These are phyloP conservation scores for Pisolithus orientalis DNA, from an alignment of 768 basidiomycete genomes.

Conservation along the genomic window DNA sequence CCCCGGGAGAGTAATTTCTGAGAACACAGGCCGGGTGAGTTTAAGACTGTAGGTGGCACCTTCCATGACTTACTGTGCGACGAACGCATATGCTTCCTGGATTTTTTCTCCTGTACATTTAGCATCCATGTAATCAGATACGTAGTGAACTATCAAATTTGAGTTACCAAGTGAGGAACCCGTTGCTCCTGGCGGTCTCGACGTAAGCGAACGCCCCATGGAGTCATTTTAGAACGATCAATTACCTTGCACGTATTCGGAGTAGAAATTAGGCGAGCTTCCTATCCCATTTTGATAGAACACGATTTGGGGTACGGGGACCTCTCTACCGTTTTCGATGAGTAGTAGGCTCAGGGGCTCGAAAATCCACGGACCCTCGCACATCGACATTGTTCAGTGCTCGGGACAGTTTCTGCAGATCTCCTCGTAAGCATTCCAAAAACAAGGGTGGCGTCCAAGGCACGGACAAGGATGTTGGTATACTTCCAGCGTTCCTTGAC, in stretches of 20 bases:
- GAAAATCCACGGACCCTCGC: conserved; percentile 24
- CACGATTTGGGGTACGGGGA: conserved; percentile 52
- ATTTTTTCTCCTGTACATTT: conserved; percentile 54
- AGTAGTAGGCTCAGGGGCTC: background rate
- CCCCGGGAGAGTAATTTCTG: conserved; percentile 67
- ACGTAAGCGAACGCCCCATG: conserved; percentile 1
- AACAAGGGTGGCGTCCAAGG: background rate
- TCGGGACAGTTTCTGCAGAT: conserved; percentile 45
- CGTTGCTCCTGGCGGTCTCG: conserved; percentile 43
- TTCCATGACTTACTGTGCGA: conserved; percentile 55
- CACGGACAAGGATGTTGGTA: conserved; percentile 50
- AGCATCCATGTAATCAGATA: conserved; percentile 1
- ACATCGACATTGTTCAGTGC: conserved; percentile 45
- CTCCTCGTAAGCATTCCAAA: background rate
- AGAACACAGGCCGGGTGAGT: background rate
- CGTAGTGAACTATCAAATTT: background rate
- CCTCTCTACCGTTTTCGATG: conserved; percentile 18
- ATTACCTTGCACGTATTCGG: conserved; percentile 54
- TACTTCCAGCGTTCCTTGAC: conserved; percentile 39
- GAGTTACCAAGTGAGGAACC: conserved; percentile 53
- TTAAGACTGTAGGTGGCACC: background rate
- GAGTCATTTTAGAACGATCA: conserved; percentile 2
- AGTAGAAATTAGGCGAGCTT: conserved; percentile 50
- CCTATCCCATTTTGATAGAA: conserved; percentile 62
- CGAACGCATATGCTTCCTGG: conserved; percentile 75